Evolutionary conservation across 352 stramenopile genomes (phyloP).

Genomic region (Proteromonas lacertae): DNA sequence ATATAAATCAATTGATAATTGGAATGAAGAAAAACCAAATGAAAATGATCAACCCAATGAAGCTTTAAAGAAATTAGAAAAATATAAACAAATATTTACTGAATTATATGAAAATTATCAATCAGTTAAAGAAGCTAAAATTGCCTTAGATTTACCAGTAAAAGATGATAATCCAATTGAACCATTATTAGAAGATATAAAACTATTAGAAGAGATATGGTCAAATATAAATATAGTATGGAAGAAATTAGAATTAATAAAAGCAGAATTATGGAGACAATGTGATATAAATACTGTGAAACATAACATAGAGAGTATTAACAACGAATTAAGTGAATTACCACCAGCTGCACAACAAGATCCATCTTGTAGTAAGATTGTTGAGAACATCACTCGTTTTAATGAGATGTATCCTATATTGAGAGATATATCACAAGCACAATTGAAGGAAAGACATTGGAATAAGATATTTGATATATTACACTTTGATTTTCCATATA

Average conservation of each 20-base stretch:
- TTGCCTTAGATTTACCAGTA: conserved; percentile 56
- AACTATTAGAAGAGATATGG: conserved; percentile 40
- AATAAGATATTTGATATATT: conserved; percentile 73
- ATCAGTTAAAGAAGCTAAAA: conserved; percentile 69
- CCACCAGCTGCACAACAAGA: conserved; percentile 73
- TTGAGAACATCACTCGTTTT: conserved; percentile 59
- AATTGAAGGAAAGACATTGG: conserved; percentile 94
- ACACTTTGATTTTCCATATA: conserved; percentile 14
- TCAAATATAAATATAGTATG: conserved; percentile 34
- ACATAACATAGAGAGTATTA: conserved; percentile 73
- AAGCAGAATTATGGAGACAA: conserved; percentile 63
- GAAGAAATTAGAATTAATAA: conserved; percentile 41
- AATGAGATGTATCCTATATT: conserved; percentile 64
- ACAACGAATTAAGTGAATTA: conserved; percentile 70
- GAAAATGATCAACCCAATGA: conserved; percentile 1
- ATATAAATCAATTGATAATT: conserved; percentile 18
- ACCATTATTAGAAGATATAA: conserved; percentile 43
- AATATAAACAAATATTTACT: conserved; percentile 62
- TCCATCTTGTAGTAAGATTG: conserved; percentile 69
- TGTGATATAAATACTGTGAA: conserved; percentile 68
- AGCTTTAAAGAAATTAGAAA: conserved; percentile 7
- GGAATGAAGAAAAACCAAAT: background rate
- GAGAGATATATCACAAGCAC: conserved; percentile 84
- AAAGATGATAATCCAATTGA: conserved; percentile 17
- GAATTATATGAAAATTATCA: conserved; percentile 77